Percentiles rank a stretch among this genome's conserved stretches.
Conservation (phyloP, 495 filamentous ascomycete species). For the Glutinoglossum americanum region DNA sequence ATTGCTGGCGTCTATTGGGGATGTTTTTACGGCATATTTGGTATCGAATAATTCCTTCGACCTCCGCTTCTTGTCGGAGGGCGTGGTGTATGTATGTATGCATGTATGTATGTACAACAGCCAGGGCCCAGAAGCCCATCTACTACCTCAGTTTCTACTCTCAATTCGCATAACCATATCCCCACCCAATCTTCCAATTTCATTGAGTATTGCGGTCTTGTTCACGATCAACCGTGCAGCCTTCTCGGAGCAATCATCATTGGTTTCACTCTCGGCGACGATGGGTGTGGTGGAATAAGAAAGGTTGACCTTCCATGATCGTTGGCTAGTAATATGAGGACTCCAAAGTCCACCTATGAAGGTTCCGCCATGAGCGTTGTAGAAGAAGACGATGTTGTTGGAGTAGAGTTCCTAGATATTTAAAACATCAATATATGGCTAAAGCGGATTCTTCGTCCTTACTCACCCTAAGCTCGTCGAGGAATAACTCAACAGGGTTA, state of each 20-base stretch:
- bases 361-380: constrained; percentile 30
- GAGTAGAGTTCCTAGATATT: constrained; percentile 23
- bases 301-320: constrained; percentile 45
- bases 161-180: constrained; percentile 5
- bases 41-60: background rate
- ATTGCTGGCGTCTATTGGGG: background rate
- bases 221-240: constrained; percentile 38
- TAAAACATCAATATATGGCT: background rate
- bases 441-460: background rate
- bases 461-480: constrained; percentile 10
- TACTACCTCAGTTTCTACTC: background rate
- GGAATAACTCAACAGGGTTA: constrained; percentile 5
- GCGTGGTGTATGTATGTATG: too few species aligned
- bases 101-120: constrained; percentile 1
- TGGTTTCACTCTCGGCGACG: constrained; percentile 7
- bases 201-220: constrained; percentile 47
- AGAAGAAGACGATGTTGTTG: constrained; percentile 52
- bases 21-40: background rate
- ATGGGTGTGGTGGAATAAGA: constrained; percentile 43
- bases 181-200: constrained; percentile 32
- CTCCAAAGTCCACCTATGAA: constrained; percentile 70
- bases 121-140: background rate
- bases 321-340: constrained; percentile 28
- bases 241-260: constrained; percentile 10
- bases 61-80: background rate